Evolutionary conservation across 495 filamentous ascomycete genomes (phyloP).

Genomic region (Aspergillus panamensis): DNA sequence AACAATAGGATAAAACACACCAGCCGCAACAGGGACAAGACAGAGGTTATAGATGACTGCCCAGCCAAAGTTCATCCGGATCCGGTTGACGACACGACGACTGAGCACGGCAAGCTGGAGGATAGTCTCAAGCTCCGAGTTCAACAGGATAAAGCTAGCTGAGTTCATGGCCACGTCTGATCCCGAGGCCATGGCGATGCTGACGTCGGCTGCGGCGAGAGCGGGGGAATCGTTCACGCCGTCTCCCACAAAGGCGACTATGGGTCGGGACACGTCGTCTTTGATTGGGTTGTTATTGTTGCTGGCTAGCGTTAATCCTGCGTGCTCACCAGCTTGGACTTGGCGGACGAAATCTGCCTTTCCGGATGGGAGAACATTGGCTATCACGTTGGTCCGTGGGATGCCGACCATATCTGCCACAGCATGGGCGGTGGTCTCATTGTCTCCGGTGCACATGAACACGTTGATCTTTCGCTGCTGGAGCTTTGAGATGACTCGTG

Average conservation of each 20-base stretch:
- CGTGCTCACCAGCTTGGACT: slow-evolving; percentile 53
- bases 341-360: slow-evolving; percentile 82
- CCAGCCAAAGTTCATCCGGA: slow-evolving; percentile 87
- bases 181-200: slow-evolving; percentile 79
- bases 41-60: slow-evolving; percentile 80
- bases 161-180: slow-evolving; percentile 81
- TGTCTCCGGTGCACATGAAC: slow-evolving; percentile 92
- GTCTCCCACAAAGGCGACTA: slow-evolving; percentile 71
- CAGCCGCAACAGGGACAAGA: slow-evolving; percentile 80
- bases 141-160: slow-evolving; percentile 81
- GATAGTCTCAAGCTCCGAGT: slow-evolving; percentile 63
- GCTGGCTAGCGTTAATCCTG: slow-evolving; percentile 6
- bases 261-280: slow-evolving; percentile 16
- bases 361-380: slow-evolving; percentile 78
- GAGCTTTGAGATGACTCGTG: slow-evolving; percentile 62
- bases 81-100: slow-evolving; percentile 66
- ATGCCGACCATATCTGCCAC: slow-evolving; percentile 79
- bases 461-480: slow-evolving; percentile 61
- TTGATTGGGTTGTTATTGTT: neutral
- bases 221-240: slow-evolving; percentile 89
- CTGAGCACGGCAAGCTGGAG: slow-evolving; percentile 71
- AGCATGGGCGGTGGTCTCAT: slow-evolving; percentile 50
- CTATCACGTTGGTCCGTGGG: slow-evolving; percentile 69
- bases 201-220: slow-evolving; percentile 73
- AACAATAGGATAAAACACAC: slow-evolving; percentile 68